Base-by-base conservation (phyloP, 805 yeast genomes). In the Sungouiozyma intestinalis region DNA sequence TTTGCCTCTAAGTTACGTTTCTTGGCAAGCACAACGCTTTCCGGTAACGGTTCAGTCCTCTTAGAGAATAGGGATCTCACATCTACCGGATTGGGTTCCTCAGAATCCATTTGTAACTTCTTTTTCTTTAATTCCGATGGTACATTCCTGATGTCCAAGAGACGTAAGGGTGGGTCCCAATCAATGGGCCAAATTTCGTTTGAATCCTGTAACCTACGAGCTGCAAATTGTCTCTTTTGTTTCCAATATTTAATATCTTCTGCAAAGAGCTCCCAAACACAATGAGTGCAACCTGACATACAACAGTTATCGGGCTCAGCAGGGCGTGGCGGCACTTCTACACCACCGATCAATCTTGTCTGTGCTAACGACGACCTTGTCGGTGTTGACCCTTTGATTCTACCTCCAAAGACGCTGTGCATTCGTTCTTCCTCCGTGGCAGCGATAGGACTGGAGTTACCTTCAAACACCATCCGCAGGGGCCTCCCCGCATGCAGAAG, bases 251-350 rank as follows among this genome's bases (percentile, higher is more conserved):
- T 79, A 39, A 88, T 54, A 58, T 92, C 97, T 41, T 90, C 97
- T 49, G 82, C 80, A 58, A 77, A 90, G 42, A 85, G 65, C 53
- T 88, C 96, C 97, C 97, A 92, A 2, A 90, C 97, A 62, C 98
- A 90, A 62, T 90, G 87, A 24, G 85, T 79, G 62, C 98, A 90
- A 1, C 98, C 98, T 44, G 92, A 80, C 95, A 87, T 87, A 62
- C 98, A 90, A 61, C 98, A 90, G 60, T 90, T 87, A 52, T 88
- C 95, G 1, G 97, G 97, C 51, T 85, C 95, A 3, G 65, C 67
- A 0, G 98, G 97, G 56, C 72, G 74, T n/a, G 74, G 76, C 2
- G 96, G 95, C 0, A 90, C 94, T 6, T 57, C 60, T 0, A 92
- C 68, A 0, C 97, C 97, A 0, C 73, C 79, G 24, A 66, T 60